These are phyloP conservation scores for Phaeosphaeriaceae sp. DNA, from an alignment of 2,329 filamentous ascomycete species.

Conservation along the genomic window DNA sequence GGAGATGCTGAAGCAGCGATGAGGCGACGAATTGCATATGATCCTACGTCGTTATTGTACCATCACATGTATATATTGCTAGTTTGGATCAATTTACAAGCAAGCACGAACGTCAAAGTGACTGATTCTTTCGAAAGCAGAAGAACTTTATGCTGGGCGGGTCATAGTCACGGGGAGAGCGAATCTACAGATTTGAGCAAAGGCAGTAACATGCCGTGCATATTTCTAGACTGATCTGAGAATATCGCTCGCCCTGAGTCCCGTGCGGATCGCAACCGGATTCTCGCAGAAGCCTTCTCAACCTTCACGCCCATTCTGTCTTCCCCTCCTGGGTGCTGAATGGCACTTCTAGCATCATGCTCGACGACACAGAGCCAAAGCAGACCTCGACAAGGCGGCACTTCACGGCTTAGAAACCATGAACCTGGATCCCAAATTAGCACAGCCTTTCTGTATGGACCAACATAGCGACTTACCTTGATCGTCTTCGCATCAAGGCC, in stretches of 20 bases:
- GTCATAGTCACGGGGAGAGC: not conserved
- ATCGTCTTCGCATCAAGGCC: constrained; percentile 96
- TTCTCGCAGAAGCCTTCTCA: not conserved
- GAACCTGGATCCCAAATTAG: constrained; percentile 30
- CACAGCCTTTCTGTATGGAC: not conserved
- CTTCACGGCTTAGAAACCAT: constrained; percentile 40
- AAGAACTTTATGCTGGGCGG: no score
- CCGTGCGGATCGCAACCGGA: not conserved
- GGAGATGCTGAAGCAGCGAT: not conserved
- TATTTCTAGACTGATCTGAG: not conserved
- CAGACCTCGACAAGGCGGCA: not conserved
- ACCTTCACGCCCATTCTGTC: not conserved
- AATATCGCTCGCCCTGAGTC: no score
- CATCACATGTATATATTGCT: constrained; percentile 9
- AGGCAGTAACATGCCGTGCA: not conserved
- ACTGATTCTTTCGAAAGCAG: not conserved
- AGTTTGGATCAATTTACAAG: not conserved
- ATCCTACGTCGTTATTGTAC: not conserved
- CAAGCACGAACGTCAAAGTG: not conserved
- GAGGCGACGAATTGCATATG: not conserved
- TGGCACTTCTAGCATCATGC: not conserved
- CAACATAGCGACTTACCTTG: constrained; percentile 67
- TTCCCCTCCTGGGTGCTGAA: not conserved
- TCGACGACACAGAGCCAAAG: not conserved
- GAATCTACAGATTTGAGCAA: not conserved